These are phyloP conservation scores for Lecanosticta acicola DNA, from an alignment of 2,329 filamentous ascomycete genomes.

Conservation along the genomic window DNA sequence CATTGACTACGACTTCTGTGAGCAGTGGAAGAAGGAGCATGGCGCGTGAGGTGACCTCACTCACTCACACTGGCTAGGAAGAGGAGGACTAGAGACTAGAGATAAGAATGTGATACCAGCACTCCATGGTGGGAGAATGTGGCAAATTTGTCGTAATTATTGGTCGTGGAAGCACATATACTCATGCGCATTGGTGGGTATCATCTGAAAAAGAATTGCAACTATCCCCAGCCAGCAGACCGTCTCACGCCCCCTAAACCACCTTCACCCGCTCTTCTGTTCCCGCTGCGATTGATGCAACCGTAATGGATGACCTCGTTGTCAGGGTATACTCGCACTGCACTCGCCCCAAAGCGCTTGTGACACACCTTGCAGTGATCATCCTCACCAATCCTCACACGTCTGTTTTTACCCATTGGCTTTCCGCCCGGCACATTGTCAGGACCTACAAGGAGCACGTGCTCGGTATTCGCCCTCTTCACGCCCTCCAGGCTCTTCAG, in stretches of 20 bases:
- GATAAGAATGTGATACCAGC: no score
- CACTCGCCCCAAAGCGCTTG: slow-evolving; percentile 85
- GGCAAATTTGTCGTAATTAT: no score
- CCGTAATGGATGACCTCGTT: slow-evolving; percentile 47
- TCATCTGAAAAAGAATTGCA: not conserved
- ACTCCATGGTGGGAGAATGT: no score
- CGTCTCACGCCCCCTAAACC: not conserved
- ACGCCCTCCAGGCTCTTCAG: slow-evolving; percentile 71
- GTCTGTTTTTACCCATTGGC: slow-evolving; percentile 50
- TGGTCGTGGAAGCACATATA: no score
- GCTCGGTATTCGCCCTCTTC: slow-evolving; percentile 71
- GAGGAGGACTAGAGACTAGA: no score
- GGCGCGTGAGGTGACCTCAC: not conserved
- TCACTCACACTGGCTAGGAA: not conserved
- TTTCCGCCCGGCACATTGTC: slow-evolving; percentile 56
- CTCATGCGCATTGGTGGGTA: not conserved
- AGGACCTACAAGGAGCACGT: slow-evolving; percentile 68
- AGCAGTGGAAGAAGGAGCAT: slow-evolving; percentile 8
- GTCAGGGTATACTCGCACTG: slow-evolving; percentile 83
- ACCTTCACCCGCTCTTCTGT: slow-evolving; percentile 11
- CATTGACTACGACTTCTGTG: slow-evolving; percentile 26
- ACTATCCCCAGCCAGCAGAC: slow-evolving; percentile 1
- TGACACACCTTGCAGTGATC: slow-evolving; percentile 87
- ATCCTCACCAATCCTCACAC: slow-evolving; percentile 81
- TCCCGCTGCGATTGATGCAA: slow-evolving; percentile 33